These are phyloP conservation scores for Akanthomyces lecanii DNA, from an alignment of 2,329 filamentous ascomycete species.

Conservation along the genomic window DNA sequence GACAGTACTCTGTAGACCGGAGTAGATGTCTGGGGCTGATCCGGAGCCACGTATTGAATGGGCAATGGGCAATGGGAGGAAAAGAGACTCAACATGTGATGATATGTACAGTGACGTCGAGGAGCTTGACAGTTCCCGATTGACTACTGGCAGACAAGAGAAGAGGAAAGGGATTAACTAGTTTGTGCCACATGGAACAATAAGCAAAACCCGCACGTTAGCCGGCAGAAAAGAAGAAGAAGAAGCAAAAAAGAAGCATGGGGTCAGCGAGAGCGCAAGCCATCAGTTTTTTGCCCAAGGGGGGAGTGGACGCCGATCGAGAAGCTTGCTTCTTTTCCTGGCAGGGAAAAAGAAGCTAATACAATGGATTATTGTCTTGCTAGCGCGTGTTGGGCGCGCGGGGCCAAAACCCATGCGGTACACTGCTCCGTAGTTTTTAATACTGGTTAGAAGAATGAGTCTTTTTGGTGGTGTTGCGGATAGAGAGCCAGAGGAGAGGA, in stretches of 20 bases:
- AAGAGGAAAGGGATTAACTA: background rate
- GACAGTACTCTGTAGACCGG: background rate
- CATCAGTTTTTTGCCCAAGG: background rate
- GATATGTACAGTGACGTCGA: background rate
- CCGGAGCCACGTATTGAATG: too few species aligned
- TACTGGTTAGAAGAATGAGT: too few species aligned
- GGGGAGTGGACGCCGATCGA: slow-evolving; percentile 2
- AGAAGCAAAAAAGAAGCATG: background rate
- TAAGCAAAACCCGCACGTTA: background rate
- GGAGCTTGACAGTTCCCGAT: background rate
- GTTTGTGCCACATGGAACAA: background rate
- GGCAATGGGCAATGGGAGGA: too few species aligned
- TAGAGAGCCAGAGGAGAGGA: background rate
- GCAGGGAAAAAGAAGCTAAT: background rate
- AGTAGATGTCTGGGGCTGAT: too few species aligned
- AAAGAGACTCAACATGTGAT: background rate
- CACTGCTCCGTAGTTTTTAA: too few species aligned
- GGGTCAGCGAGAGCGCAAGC: background rate
- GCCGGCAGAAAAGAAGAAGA: background rate
- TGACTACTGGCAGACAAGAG: background rate
- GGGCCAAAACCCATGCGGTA: too few species aligned
- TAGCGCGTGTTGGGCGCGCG: too few species aligned
- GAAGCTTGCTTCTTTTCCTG: background rate
- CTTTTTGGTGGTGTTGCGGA: background rate
- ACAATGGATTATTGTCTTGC: too few species aligned